A percentile compares a stretch with the other conserved stretches of the same genome.
Conservation (phyloP, 305 asterid genomes). For the Withania somnifera region DNA sequence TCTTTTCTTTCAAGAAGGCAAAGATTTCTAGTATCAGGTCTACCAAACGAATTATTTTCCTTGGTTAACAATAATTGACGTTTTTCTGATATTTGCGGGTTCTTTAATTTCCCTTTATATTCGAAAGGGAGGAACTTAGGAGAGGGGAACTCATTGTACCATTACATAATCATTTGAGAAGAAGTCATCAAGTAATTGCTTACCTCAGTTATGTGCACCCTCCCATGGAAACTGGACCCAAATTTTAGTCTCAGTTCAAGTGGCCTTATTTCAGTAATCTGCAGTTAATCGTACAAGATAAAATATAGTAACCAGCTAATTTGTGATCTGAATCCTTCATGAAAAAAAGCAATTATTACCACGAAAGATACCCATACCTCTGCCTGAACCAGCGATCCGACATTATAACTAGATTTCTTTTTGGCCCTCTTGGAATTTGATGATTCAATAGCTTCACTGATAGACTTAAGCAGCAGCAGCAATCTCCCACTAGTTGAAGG, state of each 20-base stretch:
- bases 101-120: too few species aligned
- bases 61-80: too few species aligned
- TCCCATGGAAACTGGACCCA: conserved; percentile 76
- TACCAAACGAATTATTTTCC: too few species aligned
- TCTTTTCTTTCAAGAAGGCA: neutral
- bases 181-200: conserved; percentile 5
- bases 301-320: conserved; percentile 3
- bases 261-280: conserved; percentile 86
- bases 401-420: conserved; percentile 51
- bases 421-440: conserved; percentile 72
- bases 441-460: conserved; percentile 41
- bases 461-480: conserved; percentile 62
- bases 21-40: neutral
- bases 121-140: neutral
- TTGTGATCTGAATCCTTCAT: neutral
- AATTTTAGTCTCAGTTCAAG: conserved; percentile 80
- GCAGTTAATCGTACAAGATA: conserved; percentile 21
- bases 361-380: conserved; percentile 42
- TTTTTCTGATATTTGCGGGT: too few species aligned
- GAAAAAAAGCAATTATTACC: neutral
- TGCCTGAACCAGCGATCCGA: conserved; percentile 71
- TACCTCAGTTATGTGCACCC: conserved; percentile 94
- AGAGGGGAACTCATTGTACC: neutral
- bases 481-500: conserved; percentile 72
- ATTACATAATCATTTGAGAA: neutral